Conservation (phyloP, 202 grass and related monocot genomes). For the Eragrostis tef region DNA sequence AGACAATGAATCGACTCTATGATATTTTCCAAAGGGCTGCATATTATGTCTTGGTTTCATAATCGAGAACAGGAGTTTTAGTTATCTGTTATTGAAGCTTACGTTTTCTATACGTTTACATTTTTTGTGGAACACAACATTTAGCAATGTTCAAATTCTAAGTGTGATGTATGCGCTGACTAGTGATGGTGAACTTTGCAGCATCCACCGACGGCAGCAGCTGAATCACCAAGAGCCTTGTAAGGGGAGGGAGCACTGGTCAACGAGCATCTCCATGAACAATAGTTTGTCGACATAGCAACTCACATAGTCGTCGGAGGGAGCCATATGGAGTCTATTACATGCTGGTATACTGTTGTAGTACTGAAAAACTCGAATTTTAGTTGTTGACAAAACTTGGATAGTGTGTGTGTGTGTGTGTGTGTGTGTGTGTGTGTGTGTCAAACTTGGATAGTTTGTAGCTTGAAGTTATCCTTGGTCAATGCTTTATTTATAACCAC, state of each 20-base stretch:
- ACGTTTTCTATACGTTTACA: not conserved
- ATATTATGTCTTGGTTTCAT: not conserved
- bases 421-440: conserved; percentile 32
- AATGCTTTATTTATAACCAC: not conserved
- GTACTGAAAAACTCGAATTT: conserved; percentile 5
- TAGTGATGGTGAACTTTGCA: conserved; percentile 10
- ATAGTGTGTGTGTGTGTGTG: conserved; percentile 1
- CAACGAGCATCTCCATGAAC: conserved; percentile 12
- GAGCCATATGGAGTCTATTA: not conserved
- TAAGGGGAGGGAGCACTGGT: not conserved
- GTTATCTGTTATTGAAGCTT: not conserved
- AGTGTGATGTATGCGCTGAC: not conserved
- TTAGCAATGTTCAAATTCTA: not conserved
- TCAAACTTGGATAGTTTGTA: not conserved
- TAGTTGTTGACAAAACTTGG: conserved; percentile 28
- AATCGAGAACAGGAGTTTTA: not conserved
- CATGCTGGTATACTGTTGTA: not conserved
- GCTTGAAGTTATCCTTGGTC: too few relatives aligned
- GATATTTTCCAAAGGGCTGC: not conserved
- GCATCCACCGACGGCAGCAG: conserved; percentile 7
- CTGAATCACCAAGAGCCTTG: conserved; percentile 11
- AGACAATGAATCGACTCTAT: conserved; percentile 1
- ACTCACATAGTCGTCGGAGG: not conserved
- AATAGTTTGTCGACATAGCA: conserved; percentile 33
- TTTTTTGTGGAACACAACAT: not conserved